phyloP scores from a whole-genome alignment of 257 asterid genomes.

The Orobanche coerulescens region DNA sequence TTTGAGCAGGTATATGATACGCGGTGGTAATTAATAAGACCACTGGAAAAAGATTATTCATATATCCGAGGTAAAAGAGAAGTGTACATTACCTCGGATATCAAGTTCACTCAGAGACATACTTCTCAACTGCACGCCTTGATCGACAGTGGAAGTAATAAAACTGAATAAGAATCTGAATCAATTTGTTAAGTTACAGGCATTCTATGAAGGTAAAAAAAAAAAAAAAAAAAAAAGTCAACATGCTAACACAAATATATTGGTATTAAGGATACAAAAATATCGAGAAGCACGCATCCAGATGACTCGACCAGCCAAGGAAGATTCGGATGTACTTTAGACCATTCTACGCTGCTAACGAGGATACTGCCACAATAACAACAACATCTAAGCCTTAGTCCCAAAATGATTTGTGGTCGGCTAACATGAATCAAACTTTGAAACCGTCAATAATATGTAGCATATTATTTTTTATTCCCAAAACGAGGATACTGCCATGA shows the following conservation, averaged over 20 bases:
- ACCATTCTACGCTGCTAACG: constrained; percentile 53
- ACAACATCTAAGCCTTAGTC: too few relatives aligned
- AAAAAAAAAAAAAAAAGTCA: neutral
- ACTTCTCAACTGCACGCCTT: constrained; percentile 25
- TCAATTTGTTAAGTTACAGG: constrained; percentile 27
- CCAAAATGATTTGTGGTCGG: too few relatives aligned
- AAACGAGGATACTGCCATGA: constrained; percentile 52
- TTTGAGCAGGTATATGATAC: too few relatives aligned
- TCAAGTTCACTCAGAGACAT: constrained; percentile 21
- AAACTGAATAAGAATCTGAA: constrained; percentile 55
- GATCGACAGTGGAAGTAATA: constrained; percentile 35
- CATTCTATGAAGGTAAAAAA: neutral
- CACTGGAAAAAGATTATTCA: neutral
- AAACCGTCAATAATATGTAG: too few relatives aligned
- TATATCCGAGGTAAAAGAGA: too few relatives aligned
- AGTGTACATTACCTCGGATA: constrained; percentile 30
- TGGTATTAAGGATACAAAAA: constrained; percentile 48
- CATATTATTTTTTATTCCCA: too few relatives aligned
- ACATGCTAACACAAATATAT: neutral
- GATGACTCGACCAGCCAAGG: constrained; percentile 75
- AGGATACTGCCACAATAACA: constrained; percentile 67
- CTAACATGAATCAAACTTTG: too few relatives aligned
- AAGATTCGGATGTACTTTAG: constrained; percentile 46
- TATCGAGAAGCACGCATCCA: constrained; percentile 64
- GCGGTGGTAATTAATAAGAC: neutral